Evolutionary conservation across 768 basidiomycete genomes (phyloP).

Genomic region (Mycena vulgaris): DNA sequence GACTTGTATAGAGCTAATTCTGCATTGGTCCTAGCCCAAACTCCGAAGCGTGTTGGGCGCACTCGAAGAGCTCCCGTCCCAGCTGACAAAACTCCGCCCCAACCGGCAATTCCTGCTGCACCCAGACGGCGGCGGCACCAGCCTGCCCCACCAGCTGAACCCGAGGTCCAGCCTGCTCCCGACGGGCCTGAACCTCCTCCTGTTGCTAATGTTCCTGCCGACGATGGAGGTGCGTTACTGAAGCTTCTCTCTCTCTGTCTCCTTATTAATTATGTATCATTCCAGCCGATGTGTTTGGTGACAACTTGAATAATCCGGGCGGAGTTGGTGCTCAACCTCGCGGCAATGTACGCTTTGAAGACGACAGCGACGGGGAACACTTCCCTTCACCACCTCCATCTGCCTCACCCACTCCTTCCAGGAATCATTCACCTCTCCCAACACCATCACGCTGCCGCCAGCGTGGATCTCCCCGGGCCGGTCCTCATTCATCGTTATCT

Average conservation of each 20-base stretch:
- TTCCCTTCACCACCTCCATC: slow-evolving; percentile 8
- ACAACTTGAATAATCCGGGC: not conserved
- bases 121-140: slow-evolving; percentile 4
- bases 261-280: not conserved
- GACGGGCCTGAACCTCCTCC: not conserved
- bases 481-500: slow-evolving; percentile 7
- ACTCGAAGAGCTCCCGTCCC: slow-evolving; percentile 2
- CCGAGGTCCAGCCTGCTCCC: not conserved
- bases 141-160: slow-evolving; percentile 10
- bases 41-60: slow-evolving; percentile 6
- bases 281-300: slow-evolving; percentile 7
- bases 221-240: not conserved
- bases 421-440: slow-evolving; percentile 6
- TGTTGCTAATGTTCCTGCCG: not conserved
- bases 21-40: not conserved
- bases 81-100: slow-evolving; percentile 6
- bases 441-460: slow-evolving; percentile 1
- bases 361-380: slow-evolving; percentile 5
- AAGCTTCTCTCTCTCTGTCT: not conserved
- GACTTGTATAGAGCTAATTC: not conserved
- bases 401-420: not conserved
- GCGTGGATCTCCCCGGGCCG: slow-evolving; percentile 12
- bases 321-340: not conserved
- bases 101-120: not conserved
- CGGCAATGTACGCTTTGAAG: not conserved